Evolutionary conservation across 2,329 filamentous ascomycete species (phyloP).

Genomic region (Phoma sp.): DNA sequence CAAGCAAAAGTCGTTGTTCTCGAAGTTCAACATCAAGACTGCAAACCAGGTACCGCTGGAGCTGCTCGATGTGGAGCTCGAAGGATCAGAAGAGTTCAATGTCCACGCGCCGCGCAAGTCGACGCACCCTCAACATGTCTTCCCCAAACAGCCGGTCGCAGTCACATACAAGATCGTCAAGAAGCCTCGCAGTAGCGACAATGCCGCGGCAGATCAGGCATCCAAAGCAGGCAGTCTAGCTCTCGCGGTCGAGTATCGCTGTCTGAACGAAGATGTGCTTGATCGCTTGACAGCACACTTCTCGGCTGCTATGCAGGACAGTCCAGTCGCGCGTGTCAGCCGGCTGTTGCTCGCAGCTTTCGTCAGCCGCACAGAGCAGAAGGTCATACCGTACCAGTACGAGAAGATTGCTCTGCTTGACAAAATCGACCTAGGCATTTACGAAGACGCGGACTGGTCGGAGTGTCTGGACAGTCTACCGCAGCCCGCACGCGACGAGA

Average conservation of each 20-base stretch:
- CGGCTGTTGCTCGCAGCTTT: conserved; percentile 61
- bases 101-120: conserved; percentile 62
- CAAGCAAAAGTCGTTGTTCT: conserved; percentile 81
- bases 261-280: conserved; percentile 75
- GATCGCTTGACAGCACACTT: conserved; percentile 56
- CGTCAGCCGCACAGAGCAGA: conserved; percentile 52
- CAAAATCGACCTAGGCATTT: conserved; percentile 59
- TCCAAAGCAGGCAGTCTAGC: conserved; percentile 57
- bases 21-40: conserved; percentile 88
- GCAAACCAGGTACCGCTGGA: conserved; percentile 76
- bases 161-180: conserved; percentile 78
- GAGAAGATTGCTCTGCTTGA: conserved; percentile 61
- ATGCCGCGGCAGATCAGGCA: conserved; percentile 27
- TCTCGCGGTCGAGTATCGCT: conserved; percentile 76
- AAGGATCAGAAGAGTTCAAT: conserved; percentile 72
- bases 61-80: conserved; percentile 72
- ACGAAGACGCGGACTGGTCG: conserved; percentile 61
- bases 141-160: conserved; percentile 80
- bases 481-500: conserved; percentile 48
- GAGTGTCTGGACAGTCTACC: conserved; percentile 59
- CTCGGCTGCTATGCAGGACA: conserved; percentile 52
- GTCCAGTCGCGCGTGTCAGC: conserved; percentile 54
- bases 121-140: conserved; percentile 64
- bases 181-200: conserved; percentile 48
- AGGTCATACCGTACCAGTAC: conserved; percentile 56